Conservation (phyloP, 75 land plant species). For the Cupressus sempervirens region DNA sequence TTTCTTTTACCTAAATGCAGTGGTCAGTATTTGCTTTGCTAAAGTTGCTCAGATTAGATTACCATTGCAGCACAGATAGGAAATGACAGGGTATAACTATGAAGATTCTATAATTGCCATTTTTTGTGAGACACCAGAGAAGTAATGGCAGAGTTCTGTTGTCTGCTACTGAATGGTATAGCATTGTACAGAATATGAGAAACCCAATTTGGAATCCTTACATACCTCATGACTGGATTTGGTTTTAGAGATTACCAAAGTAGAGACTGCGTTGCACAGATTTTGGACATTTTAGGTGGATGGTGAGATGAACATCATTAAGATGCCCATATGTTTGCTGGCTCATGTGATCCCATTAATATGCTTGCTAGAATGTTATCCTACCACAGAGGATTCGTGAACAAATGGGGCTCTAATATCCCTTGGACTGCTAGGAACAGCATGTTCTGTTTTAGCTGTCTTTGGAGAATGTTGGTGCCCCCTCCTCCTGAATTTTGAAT, state of each 20-base stretch:
- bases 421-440: neutral
- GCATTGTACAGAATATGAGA: neutral
- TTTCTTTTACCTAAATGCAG: neutral
- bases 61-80: neutral
- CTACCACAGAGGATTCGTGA: neutral
- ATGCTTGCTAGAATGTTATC: neutral
- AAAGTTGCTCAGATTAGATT: neutral
- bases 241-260: neutral
- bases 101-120: neutral
- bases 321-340: neutral
- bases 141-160: neutral
- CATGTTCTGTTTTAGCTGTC: neutral
- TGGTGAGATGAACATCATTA: neutral
- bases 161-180: neutral
- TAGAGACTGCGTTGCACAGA: neutral
- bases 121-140: neutral
- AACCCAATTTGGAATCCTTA: neutral
- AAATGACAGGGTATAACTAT: neutral
- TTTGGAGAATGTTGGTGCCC: neutral
- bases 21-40: neutral
- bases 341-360: neutral
- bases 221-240: neutral
- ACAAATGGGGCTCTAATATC: neutral
- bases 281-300: neutral
- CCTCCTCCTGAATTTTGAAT: neutral